Conservation (phyloP, 2,329 filamentous ascomycete species). For the Aureobasidium sp. region DNA sequence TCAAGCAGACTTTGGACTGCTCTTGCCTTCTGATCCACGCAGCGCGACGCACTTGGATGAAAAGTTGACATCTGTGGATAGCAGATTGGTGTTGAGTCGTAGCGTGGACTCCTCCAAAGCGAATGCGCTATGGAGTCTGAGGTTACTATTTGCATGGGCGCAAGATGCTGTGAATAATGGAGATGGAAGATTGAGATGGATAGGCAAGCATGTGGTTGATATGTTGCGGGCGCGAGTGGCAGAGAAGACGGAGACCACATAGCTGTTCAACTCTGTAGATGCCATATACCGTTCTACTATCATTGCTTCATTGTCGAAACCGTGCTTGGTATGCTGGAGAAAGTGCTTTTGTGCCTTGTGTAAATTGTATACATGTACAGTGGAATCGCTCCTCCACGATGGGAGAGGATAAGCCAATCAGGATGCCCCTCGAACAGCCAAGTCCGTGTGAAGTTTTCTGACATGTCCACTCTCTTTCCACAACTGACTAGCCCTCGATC, state of each 20-base stretch:
- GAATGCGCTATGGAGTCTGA: conserved; percentile 54
- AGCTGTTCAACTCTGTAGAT: too few species aligned
- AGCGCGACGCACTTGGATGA: conserved; percentile 43
- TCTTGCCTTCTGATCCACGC: conserved; percentile 30
- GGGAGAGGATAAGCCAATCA: not conserved
- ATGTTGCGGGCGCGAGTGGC: conserved; percentile 43
- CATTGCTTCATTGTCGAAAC: too few species aligned
- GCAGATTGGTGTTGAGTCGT: conserved; percentile 52
- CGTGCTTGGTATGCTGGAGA: too few species aligned
- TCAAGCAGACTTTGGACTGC: conserved; percentile 51
- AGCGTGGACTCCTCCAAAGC: conserved; percentile 34
- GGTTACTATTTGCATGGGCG: conserved; percentile 58
- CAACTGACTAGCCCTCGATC: not conserved
- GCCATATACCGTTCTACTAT: too few species aligned
- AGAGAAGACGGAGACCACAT: conserved; percentile 22
- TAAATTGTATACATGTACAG: not conserved
- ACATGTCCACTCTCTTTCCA: not conserved
- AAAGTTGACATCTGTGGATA: conserved; percentile 58
- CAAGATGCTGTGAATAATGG: conserved; percentile 31
- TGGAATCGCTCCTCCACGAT: not conserved
- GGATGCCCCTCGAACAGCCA: not conserved
- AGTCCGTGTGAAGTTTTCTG: not conserved
- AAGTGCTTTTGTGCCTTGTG: not conserved
- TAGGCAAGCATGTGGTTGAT: conserved; percentile 49
- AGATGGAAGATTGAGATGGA: conserved; percentile 40